These are phyloP conservation scores for Sequoia sempervirens DNA, from an alignment of 75 land plant species.

Conservation along the genomic window DNA sequence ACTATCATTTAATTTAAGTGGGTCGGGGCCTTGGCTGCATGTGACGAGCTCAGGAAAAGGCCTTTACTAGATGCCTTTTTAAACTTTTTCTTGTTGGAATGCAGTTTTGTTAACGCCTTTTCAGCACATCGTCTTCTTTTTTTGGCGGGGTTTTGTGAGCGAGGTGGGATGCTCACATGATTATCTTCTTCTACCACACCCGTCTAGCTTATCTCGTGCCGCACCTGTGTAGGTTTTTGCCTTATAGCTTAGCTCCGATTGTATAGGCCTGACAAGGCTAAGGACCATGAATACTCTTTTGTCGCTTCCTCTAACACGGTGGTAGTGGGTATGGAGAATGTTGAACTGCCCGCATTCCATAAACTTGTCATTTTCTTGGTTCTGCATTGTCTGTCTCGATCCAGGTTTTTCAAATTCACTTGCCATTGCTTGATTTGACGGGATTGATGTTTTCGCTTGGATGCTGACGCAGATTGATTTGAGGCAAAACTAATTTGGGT, in stretches of 20 bases:
- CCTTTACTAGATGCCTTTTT: neutral
- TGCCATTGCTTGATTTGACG: neutral
- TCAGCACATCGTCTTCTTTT: neutral
- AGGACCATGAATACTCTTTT: neutral
- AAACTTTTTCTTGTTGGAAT: neutral
- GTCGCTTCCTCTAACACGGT: neutral
- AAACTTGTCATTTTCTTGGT: neutral
- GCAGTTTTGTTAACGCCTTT: neutral
- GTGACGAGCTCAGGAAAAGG: neutral
- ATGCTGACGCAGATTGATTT: neutral
- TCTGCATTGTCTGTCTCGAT: neutral
- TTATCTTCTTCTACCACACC: neutral
- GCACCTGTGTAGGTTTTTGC: neutral
- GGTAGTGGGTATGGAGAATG: neutral
- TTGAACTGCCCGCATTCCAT: neutral
- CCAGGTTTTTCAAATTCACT: neutral
- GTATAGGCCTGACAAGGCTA: neutral
- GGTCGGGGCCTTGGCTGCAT: too few relatives aligned
- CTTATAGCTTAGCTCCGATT: neutral
- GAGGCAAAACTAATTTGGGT: neutral
- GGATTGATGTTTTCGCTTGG: neutral
- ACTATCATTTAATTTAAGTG: too few relatives aligned
- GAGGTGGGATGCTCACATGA: neutral
- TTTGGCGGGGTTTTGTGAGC: neutral
- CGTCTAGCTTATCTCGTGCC: neutral